Evolutionary conservation across 306 rosid genomes (phyloP).

Genomic region (Chamaecrista fasciculata): DNA sequence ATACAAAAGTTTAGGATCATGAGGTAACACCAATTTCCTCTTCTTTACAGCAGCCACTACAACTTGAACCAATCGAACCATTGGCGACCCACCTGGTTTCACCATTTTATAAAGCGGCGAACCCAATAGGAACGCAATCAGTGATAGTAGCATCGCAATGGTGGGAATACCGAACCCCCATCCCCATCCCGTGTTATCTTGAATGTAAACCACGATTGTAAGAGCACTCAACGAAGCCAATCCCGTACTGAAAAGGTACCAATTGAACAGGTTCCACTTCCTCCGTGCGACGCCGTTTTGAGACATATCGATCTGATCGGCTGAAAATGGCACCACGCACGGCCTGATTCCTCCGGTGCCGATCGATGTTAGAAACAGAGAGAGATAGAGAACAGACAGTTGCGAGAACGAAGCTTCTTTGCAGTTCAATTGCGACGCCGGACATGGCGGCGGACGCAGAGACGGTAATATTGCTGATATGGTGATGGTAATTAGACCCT

Average conservation of each 20-base stretch:
- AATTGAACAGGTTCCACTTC: constrained; percentile 73
- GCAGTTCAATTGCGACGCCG: constrained; percentile 68
- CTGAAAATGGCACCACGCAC: constrained; percentile 79
- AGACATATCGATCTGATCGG: constrained; percentile 75
- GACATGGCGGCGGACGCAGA: constrained; percentile 63
- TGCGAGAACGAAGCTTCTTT: constrained; percentile 55
- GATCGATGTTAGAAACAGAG: constrained; percentile 68
- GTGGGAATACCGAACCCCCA: constrained; percentile 82
- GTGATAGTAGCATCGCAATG: constrained; percentile 60
- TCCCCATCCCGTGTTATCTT: constrained; percentile 79
- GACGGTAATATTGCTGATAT: constrained; percentile 62
- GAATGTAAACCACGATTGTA: constrained; percentile 69
- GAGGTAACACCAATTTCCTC: constrained; percentile 44
- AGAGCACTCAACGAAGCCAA: constrained; percentile 70
- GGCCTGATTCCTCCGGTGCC: constrained; percentile 82
- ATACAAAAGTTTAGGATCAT: constrained; percentile 46
- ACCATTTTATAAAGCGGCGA: constrained; percentile 54
- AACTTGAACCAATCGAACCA: constrained; percentile 70
- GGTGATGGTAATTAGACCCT: constrained; percentile 65
- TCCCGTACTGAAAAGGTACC: constrained; percentile 70
- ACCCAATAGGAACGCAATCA: constrained; percentile 59
- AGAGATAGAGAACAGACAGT: constrained; percentile 49
- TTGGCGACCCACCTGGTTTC: constrained; percentile 68
- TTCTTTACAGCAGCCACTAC: constrained; percentile 59
- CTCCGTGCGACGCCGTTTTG: constrained; percentile 44